Percentiles rank a stretch among this genome's conserved stretches.
Evolutionary conservation across 495 filamentous ascomycete species (phyloP).

Genomic region (Glonium stellatum): DNA sequence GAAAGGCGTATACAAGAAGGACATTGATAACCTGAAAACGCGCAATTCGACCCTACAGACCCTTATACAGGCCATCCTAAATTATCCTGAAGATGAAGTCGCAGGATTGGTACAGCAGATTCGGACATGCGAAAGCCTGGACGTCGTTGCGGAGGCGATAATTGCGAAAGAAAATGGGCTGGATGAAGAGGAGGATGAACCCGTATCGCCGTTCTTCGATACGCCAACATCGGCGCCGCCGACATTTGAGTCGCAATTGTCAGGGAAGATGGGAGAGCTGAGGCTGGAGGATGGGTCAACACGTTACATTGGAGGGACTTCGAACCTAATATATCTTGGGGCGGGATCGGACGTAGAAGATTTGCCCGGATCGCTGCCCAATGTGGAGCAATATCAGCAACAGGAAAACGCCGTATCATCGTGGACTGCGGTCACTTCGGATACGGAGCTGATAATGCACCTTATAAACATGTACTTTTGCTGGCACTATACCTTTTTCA

Average conservation of each 20-base stretch:
- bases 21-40: constrained; percentile 82
- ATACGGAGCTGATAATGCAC: constrained; percentile 72
- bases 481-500: constrained; percentile 98
- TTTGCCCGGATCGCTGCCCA: not conserved
- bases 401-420: constrained; percentile 62
- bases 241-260: constrained; percentile 77
- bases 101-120: constrained; percentile 77
- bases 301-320: constrained; percentile 90
- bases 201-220: constrained; percentile 22
- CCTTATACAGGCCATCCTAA: constrained; percentile 85
- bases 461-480: constrained; percentile 96
- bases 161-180: constrained; percentile 48
- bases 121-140: constrained; percentile 83
- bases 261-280: constrained; percentile 88
- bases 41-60: constrained; percentile 84
- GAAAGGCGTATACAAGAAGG: constrained; percentile 94
- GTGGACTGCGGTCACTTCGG: constrained; percentile 82
- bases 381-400: constrained; percentile 43
- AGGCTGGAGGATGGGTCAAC: constrained; percentile 81
- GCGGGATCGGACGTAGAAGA: constrained; percentile 39
- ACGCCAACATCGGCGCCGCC: constrained; percentile 35
- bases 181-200: constrained; percentile 35
- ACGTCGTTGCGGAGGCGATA: constrained; percentile 79
- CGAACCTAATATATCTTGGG: constrained; percentile 78
- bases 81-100: constrained; percentile 77